Base-by-base conservation (phyloP, 2,329 filamentous ascomycete genomes). In the Hymenoscyphus linearis region DNA sequence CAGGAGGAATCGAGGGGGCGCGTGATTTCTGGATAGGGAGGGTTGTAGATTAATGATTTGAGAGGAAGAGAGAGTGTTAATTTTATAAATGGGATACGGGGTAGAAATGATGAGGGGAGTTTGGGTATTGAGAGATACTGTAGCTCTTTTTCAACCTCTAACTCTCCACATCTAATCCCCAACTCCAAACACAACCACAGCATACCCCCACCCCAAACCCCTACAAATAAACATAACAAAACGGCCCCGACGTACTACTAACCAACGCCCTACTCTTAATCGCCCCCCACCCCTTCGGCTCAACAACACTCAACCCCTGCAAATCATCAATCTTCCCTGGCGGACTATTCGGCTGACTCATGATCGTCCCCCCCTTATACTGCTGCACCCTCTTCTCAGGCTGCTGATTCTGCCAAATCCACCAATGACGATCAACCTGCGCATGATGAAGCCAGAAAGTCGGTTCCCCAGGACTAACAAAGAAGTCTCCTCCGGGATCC, bases 321-420 rank as follows among this genome's bases (percentile, higher is more conserved):
- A 65, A 54, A 60, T 65, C 64, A 13, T 31, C 60, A 47, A 63
- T 65, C 18, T 63, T 62, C 13, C 64, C 64, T 2, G 58, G 25
- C 4, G 57, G 54, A 47, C 64, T 65, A 44, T 62, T 65, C 4
- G 56, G 14, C 16, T 59, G 47, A 36, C 60, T 60, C 63, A 64
- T 64, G 6, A 62, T 12, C 1, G 63, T 64, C 52, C 63, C 63
- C 13, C 63, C 63, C 35, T 62, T 61, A 34, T 64, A 64, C 36
- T 64, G 60, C 52, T 61, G 60, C 6, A 62, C 60, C 4, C 64
- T 55, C 31, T 60, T 62, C 13, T 55, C 62, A 6, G 64, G 62
- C 40, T 64, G 60, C 27, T 63, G 61, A 40, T 65, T 62, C 44
- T 65, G 64, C 64, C 64, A 65, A 22, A 65, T 62, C 64, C 64